Conservation (phyloP, 805 yeast species). For the Wickerhamomyces ciferrii region DNA sequence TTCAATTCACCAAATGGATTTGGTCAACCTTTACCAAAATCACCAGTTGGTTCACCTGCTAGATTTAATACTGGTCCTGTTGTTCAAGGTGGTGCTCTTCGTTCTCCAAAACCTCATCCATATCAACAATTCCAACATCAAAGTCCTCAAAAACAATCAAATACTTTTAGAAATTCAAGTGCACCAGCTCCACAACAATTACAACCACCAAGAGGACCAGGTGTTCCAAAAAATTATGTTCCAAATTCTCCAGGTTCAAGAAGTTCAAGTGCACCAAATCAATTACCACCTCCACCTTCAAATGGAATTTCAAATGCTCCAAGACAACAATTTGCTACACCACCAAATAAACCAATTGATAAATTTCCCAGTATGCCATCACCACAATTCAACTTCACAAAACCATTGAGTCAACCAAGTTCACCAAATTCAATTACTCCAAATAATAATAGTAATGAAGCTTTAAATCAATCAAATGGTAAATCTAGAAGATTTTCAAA, state of each 20-base stretch:
- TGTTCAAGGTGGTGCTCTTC: not conserved
- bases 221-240: not conserved
- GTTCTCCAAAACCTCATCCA: slow-evolving; percentile 9
- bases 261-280: not conserved
- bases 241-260: not conserved
- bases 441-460: not conserved
- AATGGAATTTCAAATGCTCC: not conserved
- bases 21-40: not conserved
- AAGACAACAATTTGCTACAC: not conserved
- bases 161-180: not conserved
- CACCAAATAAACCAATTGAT: not conserved
- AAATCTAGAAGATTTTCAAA: not conserved
- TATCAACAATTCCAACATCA: slow-evolving; percentile 7
- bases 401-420: slow-evolving; percentile 6
- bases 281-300: not conserved
- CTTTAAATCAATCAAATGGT: not conserved
- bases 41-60: not conserved
- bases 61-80: not conserved
- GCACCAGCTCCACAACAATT: not conserved
- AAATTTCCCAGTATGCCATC: not conserved
- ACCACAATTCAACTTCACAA: not conserved
- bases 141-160: not conserved
- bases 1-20: not conserved
- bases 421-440: slow-evolving; percentile 8
- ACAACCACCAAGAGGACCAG: not conserved